Base-by-base conservation (phyloP, 257 asterid species). In the Solanum dulcamara region DNA sequence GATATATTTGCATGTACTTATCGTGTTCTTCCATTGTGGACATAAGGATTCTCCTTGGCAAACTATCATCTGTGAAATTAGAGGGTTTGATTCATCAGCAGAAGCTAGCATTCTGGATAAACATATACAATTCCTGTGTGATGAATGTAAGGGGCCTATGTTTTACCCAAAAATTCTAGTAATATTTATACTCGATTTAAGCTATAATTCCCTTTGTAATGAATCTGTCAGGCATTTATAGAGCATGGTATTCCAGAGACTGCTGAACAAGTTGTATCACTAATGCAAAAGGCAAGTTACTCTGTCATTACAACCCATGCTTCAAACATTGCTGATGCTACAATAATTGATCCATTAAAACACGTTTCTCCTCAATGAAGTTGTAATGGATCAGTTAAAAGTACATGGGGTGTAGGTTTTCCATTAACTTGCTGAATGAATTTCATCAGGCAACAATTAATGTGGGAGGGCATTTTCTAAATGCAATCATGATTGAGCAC, bases 81-180 rank as follows among this genome's bases (percentile, higher is more conserved):
- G 97, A 89, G 60, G 92, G 91, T 55, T 89, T 92, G 62, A 94
- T 86, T 84, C 97, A 93, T 89, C 97, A 90, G 57, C 97, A 93
- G 89, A 94, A 94, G 86, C 94, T 94, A 35, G 98, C 98, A 4
- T 94, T 93, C 92, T 94, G 98, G 97, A 94, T 94, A 85, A 93
- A 94, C 87, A 86, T 89, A 60, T 94, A 94, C 79, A 94, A 94
- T 90, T 90, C 98, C 28, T 93, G 97, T 90, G 87, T 93, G 82
- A 94, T 94, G 97, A 94, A 94, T 81, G 97, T 94, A 90, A 91
- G 93, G 22, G 1, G 30, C 59, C 32, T 64, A 35, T 22, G 28
- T 57, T 50, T 26, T 37, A 33, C 28, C 50, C 10, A 15, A 38
- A 35, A 46, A 9, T 24, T 4, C 57, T 38, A 59, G 24, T 44